phyloP scores from a whole-genome alignment of 345 rosid genomes.

The Syzygium aromaticum region DNA sequence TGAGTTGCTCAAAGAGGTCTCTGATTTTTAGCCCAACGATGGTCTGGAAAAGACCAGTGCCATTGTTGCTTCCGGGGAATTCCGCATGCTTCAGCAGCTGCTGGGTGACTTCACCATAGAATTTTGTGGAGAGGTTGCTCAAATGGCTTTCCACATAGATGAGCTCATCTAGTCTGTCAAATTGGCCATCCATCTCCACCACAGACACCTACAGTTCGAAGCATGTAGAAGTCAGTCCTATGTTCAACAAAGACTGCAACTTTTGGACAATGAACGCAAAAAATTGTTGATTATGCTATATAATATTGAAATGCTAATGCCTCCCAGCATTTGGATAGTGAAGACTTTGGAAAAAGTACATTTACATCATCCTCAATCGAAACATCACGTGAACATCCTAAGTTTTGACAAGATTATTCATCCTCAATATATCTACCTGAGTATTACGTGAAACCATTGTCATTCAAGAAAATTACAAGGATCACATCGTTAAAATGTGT shows the following conservation, averaged over 20 bases:
- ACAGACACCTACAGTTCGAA: slow-evolving; percentile 55
- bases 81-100: slow-evolving; percentile 94
- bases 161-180: slow-evolving; percentile 92
- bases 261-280: neutral
- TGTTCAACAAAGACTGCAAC: neutral
- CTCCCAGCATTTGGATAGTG: neutral
- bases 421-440: neutral
- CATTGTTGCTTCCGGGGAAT: slow-evolving; percentile 97
- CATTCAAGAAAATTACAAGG: neutral
- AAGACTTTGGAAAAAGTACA: neutral
- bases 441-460: neutral
- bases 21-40: slow-evolving; percentile 83
- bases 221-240: neutral
- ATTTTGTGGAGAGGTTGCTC: slow-evolving; percentile 89
- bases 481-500: neutral
- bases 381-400: neutral
- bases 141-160: slow-evolving; percentile 92
- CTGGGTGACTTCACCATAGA: slow-evolving; percentile 92
- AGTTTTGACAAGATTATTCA: neutral
- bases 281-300: neutral
- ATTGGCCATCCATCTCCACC: slow-evolving; percentile 95
- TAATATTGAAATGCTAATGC: neutral
- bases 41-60: slow-evolving; percentile 94
- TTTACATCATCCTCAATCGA: neutral
- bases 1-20: slow-evolving; percentile 80